Base-by-base conservation (phyloP, 495 filamentous ascomycete species). In the Saxophila tyrrhenica region DNA sequence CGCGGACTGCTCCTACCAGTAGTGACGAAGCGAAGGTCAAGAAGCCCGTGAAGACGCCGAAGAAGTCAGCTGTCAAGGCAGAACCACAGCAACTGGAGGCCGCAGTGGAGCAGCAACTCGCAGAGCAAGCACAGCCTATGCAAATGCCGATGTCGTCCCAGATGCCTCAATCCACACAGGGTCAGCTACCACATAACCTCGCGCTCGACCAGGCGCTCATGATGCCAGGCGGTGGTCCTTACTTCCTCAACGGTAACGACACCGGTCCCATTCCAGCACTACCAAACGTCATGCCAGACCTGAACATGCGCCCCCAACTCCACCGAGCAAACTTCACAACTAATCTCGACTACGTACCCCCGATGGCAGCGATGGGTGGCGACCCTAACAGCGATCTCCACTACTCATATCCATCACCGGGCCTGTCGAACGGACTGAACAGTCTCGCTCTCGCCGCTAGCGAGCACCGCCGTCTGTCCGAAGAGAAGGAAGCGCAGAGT, bases 1-100 rank as follows among this genome's bases (percentile, higher is more conserved):
- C 50, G 25, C 58, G 62, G 1, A n/a, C n/a, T n/a, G n/a, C n/a
- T n/a, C n/a, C n/a, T n/a, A 63, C 58, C 48, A 65, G 59, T 17
- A 25, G 38, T 9, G 54, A 53, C 19, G 58, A 59, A 19, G 25
- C 58, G 39, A 61, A 57, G 55, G 58, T 61, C 43, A 61, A 61
- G 55, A 61, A 61, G 58, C 23, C 58, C 19, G 44, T 49, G 21
- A 61, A 61, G 50, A 15, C 39, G 11, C 10, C 42, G n/a, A 61
- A 54, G 45, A 57, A 54, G 50, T 19, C 39, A 2, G 41, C 17
- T 10, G 22, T 41, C 50, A 57, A 57, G 46, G 24, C 44, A 1
- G 50, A 57, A 50, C 50, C 45, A n/a, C 39, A 48, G 32, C 41
- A 21, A 21, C 17, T 57, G 20, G 54, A 57, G 23, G 54, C 54